phyloP scores from a whole-genome alignment of 1,284 basidiomycete species.

The Cutaneotrichosporon sp. region DNA sequence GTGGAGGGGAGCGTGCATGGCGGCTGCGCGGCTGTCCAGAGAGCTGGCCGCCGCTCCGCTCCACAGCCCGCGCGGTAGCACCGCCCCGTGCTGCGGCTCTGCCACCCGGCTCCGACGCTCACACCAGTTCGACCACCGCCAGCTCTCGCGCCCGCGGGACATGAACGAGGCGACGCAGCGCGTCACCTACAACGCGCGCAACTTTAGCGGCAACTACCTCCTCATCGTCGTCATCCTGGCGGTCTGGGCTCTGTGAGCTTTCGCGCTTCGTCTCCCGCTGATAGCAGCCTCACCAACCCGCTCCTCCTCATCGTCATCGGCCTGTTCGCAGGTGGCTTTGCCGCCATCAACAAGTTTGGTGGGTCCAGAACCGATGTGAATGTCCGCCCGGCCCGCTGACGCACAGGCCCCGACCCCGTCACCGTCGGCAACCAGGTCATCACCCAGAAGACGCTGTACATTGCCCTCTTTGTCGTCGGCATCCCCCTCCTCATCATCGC shows the following conservation, averaged over 20 bases:
- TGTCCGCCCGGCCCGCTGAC: not conserved
- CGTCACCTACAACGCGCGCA: conserved; percentile 88
- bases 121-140: conserved; percentile 74
- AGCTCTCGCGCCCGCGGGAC: conserved; percentile 72
- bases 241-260: conserved; percentile 84
- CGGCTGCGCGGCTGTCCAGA: no score
- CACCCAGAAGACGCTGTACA: conserved; percentile 63
- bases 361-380: conserved; percentile 45
- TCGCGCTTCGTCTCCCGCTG: no score
- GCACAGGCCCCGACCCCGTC: conserved; percentile 25
- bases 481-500: conserved; percentile 37
- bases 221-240: conserved; percentile 74
- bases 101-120: no score
- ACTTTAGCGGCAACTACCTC: conserved; percentile 85
- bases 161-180: conserved; percentile 65
- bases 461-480: conserved; percentile 48
- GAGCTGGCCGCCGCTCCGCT: no score
- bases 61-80: not conserved
- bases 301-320: conserved; percentile 74
- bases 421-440: conserved; percentile 48
- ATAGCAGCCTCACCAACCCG: conserved; percentile 64
- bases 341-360: conserved; percentile 85
- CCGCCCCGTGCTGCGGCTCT: no score
- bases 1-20: not conserved
- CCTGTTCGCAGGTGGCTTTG: conserved; percentile 86